Percentiles rank a stretch among this genome's conserved stretches.
Conservation (phyloP, 305 asterid species). For the Ruellia speciosa region DNA sequence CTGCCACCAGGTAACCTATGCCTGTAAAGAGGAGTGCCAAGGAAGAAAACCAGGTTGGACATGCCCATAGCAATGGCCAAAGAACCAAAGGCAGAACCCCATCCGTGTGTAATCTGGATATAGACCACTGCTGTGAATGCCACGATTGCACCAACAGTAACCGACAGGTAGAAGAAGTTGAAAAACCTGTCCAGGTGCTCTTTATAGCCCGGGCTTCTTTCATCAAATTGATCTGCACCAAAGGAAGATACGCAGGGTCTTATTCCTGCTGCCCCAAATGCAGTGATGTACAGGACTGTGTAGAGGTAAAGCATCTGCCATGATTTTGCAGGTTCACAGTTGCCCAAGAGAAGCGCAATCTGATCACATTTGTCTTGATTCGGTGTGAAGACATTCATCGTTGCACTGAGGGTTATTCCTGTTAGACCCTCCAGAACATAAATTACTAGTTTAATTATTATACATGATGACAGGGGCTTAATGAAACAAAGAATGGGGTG, state of each 20-base stretch:
- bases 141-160: conserved; percentile 85
- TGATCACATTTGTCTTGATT: conserved; percentile 80
- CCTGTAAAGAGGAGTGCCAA: conserved; percentile 86
- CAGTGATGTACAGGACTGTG: conserved; percentile 62
- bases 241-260: conserved; percentile 96
- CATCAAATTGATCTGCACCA: conserved; percentile 95
- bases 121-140: conserved; percentile 90
- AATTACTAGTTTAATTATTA: conserved; percentile 5
- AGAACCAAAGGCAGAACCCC: conserved; percentile 92
- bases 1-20: conserved; percentile 92
- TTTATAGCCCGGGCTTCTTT: conserved; percentile 56
- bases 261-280: conserved; percentile 96
- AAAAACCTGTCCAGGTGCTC: conserved; percentile 78
- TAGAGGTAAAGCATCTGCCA: conserved; percentile 95
- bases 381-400: conserved; percentile 55
- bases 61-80: conserved; percentile 90
- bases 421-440: conserved; percentile 68
- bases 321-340: conserved; percentile 72
- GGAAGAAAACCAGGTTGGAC: conserved; percentile 77
- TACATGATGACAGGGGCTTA: too few relatives aligned
- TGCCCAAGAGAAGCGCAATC: conserved; percentile 75
- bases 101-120: conserved; percentile 78
- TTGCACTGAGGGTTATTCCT: conserved; percentile 75
- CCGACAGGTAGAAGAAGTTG: conserved; percentile 92
- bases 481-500: too few relatives aligned